Base-by-base conservation (phyloP, 352 stramenopile species). In the Aphanomyces cochlioides region DNA sequence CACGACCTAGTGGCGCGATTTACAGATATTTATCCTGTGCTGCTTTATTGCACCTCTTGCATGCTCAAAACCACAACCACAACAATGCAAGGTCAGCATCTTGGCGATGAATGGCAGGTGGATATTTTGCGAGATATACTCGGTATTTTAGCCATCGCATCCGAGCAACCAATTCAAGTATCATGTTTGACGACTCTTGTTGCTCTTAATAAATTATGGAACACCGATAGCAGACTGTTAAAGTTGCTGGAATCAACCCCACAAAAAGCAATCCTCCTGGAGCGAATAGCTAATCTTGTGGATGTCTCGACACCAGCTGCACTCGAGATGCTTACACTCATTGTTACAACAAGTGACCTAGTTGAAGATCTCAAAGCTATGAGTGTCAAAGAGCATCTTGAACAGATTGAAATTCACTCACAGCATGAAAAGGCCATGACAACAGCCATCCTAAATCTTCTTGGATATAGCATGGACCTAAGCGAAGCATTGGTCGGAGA, bases 381-480 rank as follows among this genome's bases (percentile, higher is more conserved):
- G 15, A 73, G 77, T 8, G 69, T 87, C n/a, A 81, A 83, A 28
- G 76, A 56, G 21, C 72, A 75, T 1, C 82, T 92, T 38, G 85
- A 90, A 54, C 82, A 79, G 47, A 89, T 90, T 48, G 74, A 82
- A 40, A 72, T 82, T 21, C 82, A 89, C 21, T 68, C 72, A 0
- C 66, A 77, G 0, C 74, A 74, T 3, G 79, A 89, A 61, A 90
- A 92, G 54, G 73, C 81, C 4, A 63, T 90, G 7, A 75, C 78
- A 8, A 79, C 90, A 1, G 78, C 85, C 6, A 79, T 92, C 21
- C 58, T 92, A 10, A 81, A 81, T 39, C 69, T 92, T 39, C 74
- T 92, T 1, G 85, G 85, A 0, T 92, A 88, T 72, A 90, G 82
- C 17, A 73, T 83, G 0, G 83, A 92, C 66, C 67, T 92, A 7